Conservation (phyloP, 2,329 filamentous ascomycete species). For the Teratosphaeriaceae sp. region DNA sequence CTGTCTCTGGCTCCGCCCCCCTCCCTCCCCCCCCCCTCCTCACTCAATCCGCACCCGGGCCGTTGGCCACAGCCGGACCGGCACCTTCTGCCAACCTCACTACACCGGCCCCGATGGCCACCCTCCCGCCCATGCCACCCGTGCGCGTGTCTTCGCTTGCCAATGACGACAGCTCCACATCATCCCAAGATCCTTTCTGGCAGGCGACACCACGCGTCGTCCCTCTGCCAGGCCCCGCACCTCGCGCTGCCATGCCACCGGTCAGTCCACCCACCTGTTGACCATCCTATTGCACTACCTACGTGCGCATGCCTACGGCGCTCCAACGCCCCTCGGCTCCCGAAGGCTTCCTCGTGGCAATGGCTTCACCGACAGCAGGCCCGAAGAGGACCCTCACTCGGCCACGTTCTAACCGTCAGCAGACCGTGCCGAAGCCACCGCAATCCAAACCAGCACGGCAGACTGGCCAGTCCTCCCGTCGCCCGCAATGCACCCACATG, state of each 20-base stretch:
- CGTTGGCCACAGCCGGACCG: neutral
- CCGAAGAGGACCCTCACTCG: neutral
- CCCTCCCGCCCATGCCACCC: neutral
- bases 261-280: neutral
- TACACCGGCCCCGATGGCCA: neutral
- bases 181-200: constrained; percentile 6
- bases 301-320: neutral
- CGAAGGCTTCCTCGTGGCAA: neutral
- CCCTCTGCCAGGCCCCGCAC: neutral
- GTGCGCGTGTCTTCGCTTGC: neutral
- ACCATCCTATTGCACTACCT: neutral
- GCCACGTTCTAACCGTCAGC: neutral
- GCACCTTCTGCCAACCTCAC: neutral
- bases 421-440: neutral
- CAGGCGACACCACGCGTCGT: constrained; percentile 4
- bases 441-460: neutral
- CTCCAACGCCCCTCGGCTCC: neutral
- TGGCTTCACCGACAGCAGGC: neutral
- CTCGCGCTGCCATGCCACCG: neutral
- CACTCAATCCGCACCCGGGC: neutral
- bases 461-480: constrained; percentile 3
- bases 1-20: no score
- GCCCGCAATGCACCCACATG: constrained; percentile 56
- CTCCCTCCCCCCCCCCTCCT: neutral
- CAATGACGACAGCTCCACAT: neutral